These are phyloP conservation scores for Daldinia sp. DNA, from an alignment of 2,329 filamentous ascomycete genomes.

Conservation along the genomic window DNA sequence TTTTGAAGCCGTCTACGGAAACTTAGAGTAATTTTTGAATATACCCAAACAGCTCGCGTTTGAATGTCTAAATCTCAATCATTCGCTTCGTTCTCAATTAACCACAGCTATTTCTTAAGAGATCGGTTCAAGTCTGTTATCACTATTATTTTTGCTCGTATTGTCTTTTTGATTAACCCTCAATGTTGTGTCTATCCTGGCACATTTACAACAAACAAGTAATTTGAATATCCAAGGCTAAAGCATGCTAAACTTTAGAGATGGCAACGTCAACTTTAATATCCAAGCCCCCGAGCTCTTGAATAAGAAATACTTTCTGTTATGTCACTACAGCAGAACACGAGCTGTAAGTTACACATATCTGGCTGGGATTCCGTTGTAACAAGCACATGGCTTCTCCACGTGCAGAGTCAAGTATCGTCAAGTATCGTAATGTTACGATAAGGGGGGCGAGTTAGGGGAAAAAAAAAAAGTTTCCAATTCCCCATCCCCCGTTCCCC, in stretches of 20 bases:
- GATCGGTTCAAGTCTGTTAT: neutral
- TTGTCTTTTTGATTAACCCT: neutral
- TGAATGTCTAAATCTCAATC: neutral
- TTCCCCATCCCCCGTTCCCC: neutral
- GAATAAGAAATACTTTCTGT: neutral
- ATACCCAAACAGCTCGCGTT: constrained; percentile 16
- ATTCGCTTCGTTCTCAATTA: neutral
- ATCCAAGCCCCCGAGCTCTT: neutral
- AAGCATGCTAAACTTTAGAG: neutral
- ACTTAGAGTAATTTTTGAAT: constrained; percentile 37
- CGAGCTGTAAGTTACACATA: constrained; percentile 1
- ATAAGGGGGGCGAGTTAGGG: neutral
- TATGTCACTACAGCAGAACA: constrained; percentile 8
- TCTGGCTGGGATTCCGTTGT: constrained; percentile 10
- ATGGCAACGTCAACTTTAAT: neutral
- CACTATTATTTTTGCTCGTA: neutral
- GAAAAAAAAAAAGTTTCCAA: neutral
- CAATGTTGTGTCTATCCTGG: constrained; percentile 5
- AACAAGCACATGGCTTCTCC: constrained; percentile 8
- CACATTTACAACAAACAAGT: neutral
- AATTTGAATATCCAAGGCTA: neutral
- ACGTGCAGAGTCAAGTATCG: constrained; percentile 15
- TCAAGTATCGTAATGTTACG: neutral
- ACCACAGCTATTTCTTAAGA: neutral
- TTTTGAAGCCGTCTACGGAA: constrained; percentile 64